These are phyloP conservation scores for Fusarium mangiferae DNA, from an alignment of 2,329 filamentous ascomycete genomes.

Conservation along the genomic window DNA sequence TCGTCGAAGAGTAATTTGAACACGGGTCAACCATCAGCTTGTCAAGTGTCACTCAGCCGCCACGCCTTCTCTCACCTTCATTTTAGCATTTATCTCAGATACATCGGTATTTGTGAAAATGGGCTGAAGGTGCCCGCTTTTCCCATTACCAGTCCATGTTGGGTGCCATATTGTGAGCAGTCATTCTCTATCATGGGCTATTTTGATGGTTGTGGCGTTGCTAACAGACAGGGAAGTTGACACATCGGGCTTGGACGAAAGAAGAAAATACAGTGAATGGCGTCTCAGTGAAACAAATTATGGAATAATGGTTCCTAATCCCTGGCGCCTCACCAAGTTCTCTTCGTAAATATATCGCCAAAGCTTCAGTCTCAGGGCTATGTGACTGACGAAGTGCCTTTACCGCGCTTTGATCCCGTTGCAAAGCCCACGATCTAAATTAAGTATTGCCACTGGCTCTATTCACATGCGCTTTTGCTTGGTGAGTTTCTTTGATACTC, in stretches of 20 bases:
- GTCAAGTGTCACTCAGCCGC: neutral
- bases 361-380: neutral
- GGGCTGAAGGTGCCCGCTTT: neutral
- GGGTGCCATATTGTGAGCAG: neutral
- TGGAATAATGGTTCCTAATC: neutral
- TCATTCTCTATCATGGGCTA: neutral
- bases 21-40: neutral
- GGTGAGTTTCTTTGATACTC: neutral
- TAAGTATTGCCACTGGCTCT: neutral
- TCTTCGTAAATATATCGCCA: neutral
- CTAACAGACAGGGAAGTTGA: neutral
- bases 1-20: neutral
- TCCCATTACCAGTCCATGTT: neutral
- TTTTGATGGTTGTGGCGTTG: neutral
- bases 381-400: neutral
- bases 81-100: neutral
- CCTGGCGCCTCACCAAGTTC: neutral
- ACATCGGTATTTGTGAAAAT: neutral
- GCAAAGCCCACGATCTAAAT: neutral
- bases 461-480: neutral
- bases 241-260: neutral
- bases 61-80: neutral
- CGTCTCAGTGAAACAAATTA: neutral
- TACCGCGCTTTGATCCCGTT: neutral
- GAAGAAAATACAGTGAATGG: neutral